A percentile compares a stretch with the other conserved stretches of the same genome.
Evolutionary conservation across 257 asterid species (phyloP).

Genomic region (Schizonepeta tenuifolia): DNA sequence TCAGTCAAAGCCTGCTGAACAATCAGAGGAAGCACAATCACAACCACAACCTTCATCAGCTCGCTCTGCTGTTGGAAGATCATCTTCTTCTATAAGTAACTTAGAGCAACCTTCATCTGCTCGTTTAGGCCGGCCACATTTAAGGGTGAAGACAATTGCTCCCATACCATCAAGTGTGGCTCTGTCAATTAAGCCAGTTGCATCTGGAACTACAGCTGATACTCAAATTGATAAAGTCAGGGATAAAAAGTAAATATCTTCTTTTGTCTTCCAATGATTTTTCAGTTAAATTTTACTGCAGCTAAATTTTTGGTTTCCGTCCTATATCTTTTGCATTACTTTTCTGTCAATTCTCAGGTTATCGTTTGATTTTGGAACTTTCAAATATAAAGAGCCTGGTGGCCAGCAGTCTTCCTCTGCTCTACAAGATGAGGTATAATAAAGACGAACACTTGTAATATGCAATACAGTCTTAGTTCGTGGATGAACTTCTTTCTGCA

Average conservation of each 20-base stretch:
- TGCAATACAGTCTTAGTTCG: background rate
- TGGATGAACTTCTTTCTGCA: background rate
- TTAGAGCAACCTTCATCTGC: slow-evolving; percentile 80
- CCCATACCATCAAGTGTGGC: slow-evolving; percentile 60
- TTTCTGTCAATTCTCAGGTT: slow-evolving; percentile 52
- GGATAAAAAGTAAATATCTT: slow-evolving; percentile 65
- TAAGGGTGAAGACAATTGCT: slow-evolving; percentile 56
- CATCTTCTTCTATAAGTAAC: slow-evolving; percentile 40
- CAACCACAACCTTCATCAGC: slow-evolving; percentile 53
- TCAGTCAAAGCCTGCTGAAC: slow-evolving; percentile 29
- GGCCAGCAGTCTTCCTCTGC: slow-evolving; percentile 78
- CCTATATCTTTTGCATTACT: background rate
- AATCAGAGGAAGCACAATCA: slow-evolving; percentile 41
- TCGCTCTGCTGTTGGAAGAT: slow-evolving; percentile 46
- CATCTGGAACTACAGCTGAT: slow-evolving; percentile 53
- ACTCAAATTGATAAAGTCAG: slow-evolving; percentile 50
- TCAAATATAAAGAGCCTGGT: slow-evolving; percentile 67
- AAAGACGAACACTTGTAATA: background rate
- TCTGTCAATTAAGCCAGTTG: slow-evolving; percentile 50
- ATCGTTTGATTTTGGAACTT: slow-evolving; percentile 91
- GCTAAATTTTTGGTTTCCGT: slow-evolving; percentile 11
- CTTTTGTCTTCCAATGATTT: slow-evolving; percentile 12
- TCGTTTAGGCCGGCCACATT: slow-evolving; percentile 56
- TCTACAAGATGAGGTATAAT: slow-evolving; percentile 89
- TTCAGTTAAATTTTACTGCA: background rate